Evolutionary conservation across 371 early-diverging fungal species (phyloP), one percentile per base, ranked within the genome.

Genomic region (Rhizopus stolonifer): DNA sequence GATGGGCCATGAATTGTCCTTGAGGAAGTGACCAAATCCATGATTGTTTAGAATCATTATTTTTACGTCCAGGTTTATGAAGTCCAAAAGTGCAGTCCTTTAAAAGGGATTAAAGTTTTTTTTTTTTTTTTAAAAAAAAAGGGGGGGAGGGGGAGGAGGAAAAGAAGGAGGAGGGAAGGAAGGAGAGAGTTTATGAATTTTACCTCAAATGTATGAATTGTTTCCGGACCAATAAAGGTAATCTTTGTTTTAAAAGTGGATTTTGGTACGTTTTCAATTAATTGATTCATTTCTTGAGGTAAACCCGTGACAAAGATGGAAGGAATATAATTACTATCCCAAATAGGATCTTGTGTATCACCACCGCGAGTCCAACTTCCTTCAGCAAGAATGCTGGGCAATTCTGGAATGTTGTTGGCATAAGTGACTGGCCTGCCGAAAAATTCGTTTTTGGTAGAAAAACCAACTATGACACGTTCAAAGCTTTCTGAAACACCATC

Each of bases 11-110:
- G 21, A 49, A 58, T n/a, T 77, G 54, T 0, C 68, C 74, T 11
- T 58, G 43, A 19, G 72, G 62, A 32, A 79, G 69, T 18, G 59
- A 29, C 74, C 72, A 77, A 43, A 72, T 65, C 82, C 82, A 81
- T 46, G 70, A 66, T 59, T 81, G 82, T 58, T 81, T 81, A 54
- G 79, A 78, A 49, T 79, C 77, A 58, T 81, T 79, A 22, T 79
- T 64, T 51, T 72, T 73, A 24, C 56, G 56, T 17, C 65, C 65
- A 33, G 60, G 60, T 25, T 46, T 55, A 15, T 65, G 65, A 22
- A 65, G 60, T 42, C 56, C 52, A 14, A 65, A 42, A 4, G 21
- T 24, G 52, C 59, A 54, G 19, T 55, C 34, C 57, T 61, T n/a
- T n/a, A n/a, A n/a, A n/a, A n/a, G n/a, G n/a, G n/a, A n/a, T n/a